phyloP scores from a whole-genome alignment of 345 rosid genomes.

The Barbarea vulgaris region DNA sequence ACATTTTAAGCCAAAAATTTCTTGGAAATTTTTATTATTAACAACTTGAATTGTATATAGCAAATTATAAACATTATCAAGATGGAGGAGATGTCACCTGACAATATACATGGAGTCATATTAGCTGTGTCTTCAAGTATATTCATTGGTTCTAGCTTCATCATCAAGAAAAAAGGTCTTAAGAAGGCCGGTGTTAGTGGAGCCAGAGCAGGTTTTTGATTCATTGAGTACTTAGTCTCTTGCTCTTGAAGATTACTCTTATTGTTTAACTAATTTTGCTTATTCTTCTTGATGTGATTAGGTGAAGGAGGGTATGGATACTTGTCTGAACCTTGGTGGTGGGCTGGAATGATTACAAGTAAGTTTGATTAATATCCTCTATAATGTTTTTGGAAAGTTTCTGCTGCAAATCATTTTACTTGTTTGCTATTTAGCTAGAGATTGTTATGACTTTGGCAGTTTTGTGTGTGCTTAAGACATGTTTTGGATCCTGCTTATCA shows the following conservation, averaged over 20 bases:
- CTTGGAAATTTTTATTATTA: not conserved
- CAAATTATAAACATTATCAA: not conserved
- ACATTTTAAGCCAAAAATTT: not conserved
- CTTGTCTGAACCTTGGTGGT: constrained; percentile 82
- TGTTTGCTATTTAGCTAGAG: not conserved
- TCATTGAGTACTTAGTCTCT: not conserved
- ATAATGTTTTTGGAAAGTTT: not conserved
- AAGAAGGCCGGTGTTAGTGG: constrained; percentile 67
- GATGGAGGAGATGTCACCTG: constrained; percentile 55
- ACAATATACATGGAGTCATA: constrained; percentile 75
- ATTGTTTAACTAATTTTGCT: not conserved
- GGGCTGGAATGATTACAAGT: constrained; percentile 89
- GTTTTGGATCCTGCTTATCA: constrained; percentile 7
- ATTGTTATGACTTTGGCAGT: not conserved
- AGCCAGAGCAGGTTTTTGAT: constrained; percentile 62
- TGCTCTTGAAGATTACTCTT: not conserved
- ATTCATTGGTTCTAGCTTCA: constrained; percentile 92
- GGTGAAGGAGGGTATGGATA: constrained; percentile 78
- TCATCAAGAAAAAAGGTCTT: constrained; percentile 89
- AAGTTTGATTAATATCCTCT: constrained; percentile 32
- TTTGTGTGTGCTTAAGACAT: not conserved
- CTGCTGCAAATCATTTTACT: not conserved
- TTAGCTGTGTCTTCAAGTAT: constrained; percentile 89
- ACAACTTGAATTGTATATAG: constrained; percentile 14
- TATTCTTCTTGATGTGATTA: constrained; percentile 3